phyloP scores from a whole-genome alignment of 306 rosid species.

The Oxytropis ochrocephala region DNA sequence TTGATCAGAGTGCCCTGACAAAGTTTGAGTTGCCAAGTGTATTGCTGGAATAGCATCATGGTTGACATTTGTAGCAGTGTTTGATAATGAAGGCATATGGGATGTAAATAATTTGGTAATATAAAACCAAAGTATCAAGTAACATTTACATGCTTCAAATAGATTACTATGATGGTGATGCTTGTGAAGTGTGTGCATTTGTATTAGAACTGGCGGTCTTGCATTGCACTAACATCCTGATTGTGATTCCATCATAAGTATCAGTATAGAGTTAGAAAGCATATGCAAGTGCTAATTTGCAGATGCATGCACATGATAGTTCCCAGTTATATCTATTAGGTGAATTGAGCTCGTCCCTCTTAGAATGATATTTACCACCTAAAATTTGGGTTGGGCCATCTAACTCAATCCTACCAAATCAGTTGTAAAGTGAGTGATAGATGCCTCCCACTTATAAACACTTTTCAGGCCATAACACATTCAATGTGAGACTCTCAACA shows the following conservation, averaged over 20 bases:
- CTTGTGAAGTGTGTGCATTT: conserved; percentile 4
- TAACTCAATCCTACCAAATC: too few relatives aligned
- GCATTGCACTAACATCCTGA: neutral
- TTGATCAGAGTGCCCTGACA: neutral
- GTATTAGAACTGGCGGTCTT: neutral
- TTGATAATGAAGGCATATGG: neutral
- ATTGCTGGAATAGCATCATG: conserved; percentile 1
- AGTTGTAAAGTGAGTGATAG: too few relatives aligned
- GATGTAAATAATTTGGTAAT: neutral
- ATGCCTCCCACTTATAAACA: too few relatives aligned
- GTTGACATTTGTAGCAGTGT: neutral
- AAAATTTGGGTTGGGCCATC: too few relatives aligned
- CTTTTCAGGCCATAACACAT: too few relatives aligned
- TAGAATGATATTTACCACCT: neutral
- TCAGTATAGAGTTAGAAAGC: neutral
- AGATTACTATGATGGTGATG: neutral
- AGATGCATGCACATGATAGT: neutral
- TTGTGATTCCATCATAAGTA: neutral
- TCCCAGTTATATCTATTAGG: conserved; percentile 2
- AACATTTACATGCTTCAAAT: conserved; percentile 1
- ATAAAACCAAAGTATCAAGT: neutral
- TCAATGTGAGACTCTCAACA: too few relatives aligned
- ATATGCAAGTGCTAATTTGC: neutral
- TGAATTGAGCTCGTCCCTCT: neutral
- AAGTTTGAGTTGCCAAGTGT: neutral